Conservation (phyloP, 345 rosid species). For the Trapa bicornis region DNA sequence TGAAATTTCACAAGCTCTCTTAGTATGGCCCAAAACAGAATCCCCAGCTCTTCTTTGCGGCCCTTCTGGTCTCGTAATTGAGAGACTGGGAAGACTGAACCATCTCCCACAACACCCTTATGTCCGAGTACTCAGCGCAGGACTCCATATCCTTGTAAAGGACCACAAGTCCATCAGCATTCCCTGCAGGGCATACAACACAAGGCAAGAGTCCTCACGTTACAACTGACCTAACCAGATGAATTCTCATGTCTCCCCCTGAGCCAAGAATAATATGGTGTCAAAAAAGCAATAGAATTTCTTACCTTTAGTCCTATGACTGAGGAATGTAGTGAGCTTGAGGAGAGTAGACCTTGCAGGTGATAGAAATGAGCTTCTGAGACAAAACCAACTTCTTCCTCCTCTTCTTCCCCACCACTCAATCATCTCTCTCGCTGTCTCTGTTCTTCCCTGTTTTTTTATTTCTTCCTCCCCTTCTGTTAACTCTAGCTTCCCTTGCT, state of each 20-base stretch:
- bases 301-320: constrained; percentile 33
- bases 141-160: constrained; percentile 52
- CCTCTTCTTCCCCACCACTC: constrained; percentile 18
- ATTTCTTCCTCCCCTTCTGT: background rate
- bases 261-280: background rate
- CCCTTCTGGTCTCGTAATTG: constrained; percentile 2
- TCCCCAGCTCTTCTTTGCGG: background rate
- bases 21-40: background rate
- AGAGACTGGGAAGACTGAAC: constrained; percentile 34
- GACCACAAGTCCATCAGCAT: constrained; percentile 20
- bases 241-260: background rate
- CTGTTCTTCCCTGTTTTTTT: background rate
- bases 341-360: constrained; percentile 22
- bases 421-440: background rate
- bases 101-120: constrained; percentile 57
- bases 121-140: constrained; percentile 43
- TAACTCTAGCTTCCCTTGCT: background rate
- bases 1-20: background rate
- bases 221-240: background rate
- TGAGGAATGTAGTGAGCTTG: constrained; percentile 25
- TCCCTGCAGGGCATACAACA: constrained; percentile 16
- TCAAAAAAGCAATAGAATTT: background rate
- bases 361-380: constrained; percentile 22
- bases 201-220: background rate
- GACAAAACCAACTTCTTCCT: constrained; percentile 25